Evolutionary conservation across 371 early-diverging fungal genomes (phyloP).

Genomic region (Mortierella polycephala): DNA sequence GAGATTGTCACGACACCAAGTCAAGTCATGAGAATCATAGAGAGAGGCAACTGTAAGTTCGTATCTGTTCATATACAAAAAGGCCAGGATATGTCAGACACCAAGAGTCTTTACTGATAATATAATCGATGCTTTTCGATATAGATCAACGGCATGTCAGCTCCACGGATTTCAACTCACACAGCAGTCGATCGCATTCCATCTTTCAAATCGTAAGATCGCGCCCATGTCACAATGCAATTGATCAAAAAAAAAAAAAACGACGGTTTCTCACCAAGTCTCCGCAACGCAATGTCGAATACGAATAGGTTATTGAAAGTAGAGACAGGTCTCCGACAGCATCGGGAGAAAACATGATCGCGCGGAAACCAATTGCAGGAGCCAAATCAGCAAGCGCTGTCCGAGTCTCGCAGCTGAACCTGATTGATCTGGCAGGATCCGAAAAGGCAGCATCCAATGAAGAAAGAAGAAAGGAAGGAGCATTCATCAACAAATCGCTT

Average conservation of each 20-base stretch:
- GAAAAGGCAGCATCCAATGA: slow-evolving; percentile 85
- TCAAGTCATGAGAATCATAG: slow-evolving; percentile 83
- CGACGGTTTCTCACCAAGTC: not conserved
- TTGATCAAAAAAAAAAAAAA: no score
- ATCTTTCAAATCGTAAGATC: slow-evolving; percentile 54
- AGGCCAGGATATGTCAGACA: not conserved
- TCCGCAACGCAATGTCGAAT: not conserved
- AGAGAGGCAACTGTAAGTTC: slow-evolving; percentile 77
- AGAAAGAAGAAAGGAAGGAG: slow-evolving; percentile 91
- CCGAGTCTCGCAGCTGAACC: slow-evolving; percentile 77
- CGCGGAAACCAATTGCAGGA: slow-evolving; percentile 47
- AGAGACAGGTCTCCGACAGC: slow-evolving; percentile 55
- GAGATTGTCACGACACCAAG: slow-evolving; percentile 87
- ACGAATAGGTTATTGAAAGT: slow-evolving; percentile 63
- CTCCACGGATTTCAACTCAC: slow-evolving; percentile 55
- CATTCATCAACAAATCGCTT: slow-evolving; percentile 93
- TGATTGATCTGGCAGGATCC: slow-evolving; percentile 96
- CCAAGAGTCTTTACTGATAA: not conserved
- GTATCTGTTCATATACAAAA: not conserved
- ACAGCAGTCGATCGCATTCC: slow-evolving; percentile 56
- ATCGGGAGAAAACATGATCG: slow-evolving; percentile 50
- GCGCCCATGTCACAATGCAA: not conserved
- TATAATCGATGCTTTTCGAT: not conserved
- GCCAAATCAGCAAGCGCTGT: slow-evolving; percentile 68
- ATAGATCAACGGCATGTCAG: slow-evolving; percentile 55